A percentile compares a stretch with the other conserved stretches of the same genome.
Evolutionary conservation across 140 eudicot species (phyloP).

Genomic region (Oenanthe javanica): DNA sequence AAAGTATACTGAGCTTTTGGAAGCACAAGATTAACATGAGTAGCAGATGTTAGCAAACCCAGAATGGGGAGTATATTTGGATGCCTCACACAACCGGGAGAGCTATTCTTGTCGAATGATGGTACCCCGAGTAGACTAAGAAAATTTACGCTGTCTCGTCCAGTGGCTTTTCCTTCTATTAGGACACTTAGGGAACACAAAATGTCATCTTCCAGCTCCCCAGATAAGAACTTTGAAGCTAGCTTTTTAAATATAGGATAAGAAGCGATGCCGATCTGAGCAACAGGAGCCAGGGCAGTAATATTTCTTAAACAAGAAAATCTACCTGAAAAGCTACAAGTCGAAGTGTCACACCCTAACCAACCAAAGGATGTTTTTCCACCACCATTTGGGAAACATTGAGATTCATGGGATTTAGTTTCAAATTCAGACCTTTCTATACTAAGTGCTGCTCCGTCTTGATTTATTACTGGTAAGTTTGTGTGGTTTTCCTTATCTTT

Average conservation of each 20-base stretch:
- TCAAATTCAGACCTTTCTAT: slow-evolving; percentile 24
- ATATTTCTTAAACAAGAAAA: slow-evolving; percentile 73
- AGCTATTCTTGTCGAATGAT: slow-evolving; percentile 46
- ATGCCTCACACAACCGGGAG: slow-evolving; percentile 95
- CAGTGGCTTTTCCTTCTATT: slow-evolving; percentile 71
- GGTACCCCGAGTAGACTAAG: slow-evolving; percentile 70
- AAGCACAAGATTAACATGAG: slow-evolving; percentile 41
- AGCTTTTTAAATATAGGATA: slow-evolving; percentile 47
- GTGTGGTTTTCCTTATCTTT: slow-evolving; percentile 9
- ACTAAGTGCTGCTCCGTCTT: slow-evolving; percentile 27
- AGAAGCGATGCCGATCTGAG: slow-evolving; percentile 57
- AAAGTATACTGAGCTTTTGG: slow-evolving; percentile 74
- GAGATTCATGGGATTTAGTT: slow-evolving; percentile 28
- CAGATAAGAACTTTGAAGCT: slow-evolving; percentile 57
- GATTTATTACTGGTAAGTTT: slow-evolving; percentile 9
- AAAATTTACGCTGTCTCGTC: slow-evolving; percentile 58
- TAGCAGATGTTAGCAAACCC: slow-evolving; percentile 59
- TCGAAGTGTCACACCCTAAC: slow-evolving; percentile 38
- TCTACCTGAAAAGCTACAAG: slow-evolving; percentile 43
- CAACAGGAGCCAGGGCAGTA: slow-evolving; percentile 70
- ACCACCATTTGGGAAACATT: slow-evolving; percentile 29
- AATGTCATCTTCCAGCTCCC: slow-evolving; percentile 63
- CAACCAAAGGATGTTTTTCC: slow-evolving; percentile 32
- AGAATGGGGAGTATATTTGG: slow-evolving; percentile 80
- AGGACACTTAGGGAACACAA: slow-evolving; percentile 50